phyloP scores from a whole-genome alignment of 768 basidiomycete species.

The Lactarius sp. region DNA sequence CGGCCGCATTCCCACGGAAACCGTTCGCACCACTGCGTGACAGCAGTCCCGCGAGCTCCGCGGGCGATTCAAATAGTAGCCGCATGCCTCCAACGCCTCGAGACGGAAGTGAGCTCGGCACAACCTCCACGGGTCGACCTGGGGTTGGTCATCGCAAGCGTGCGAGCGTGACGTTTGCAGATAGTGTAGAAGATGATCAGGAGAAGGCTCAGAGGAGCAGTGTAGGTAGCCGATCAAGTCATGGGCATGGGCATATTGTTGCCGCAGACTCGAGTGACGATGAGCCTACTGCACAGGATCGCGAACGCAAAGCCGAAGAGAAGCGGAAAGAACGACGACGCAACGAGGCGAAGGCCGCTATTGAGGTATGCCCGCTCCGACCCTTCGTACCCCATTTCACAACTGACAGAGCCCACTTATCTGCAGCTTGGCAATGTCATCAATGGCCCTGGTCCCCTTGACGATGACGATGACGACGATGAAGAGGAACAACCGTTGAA shows the following conservation, averaged over 20 bases:
- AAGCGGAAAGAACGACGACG: constrained; percentile 69
- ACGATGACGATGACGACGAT: constrained; percentile 33
- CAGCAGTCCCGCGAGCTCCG: constrained; percentile 78
- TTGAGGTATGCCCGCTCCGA: constrained; percentile 60
- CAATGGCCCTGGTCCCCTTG: constrained; percentile 66
- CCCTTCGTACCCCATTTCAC: not conserved
- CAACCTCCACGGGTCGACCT: constrained; percentile 25
- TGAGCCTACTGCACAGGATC: not conserved
- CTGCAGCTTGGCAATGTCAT: constrained; percentile 80
- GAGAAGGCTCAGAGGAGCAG: constrained; percentile 29
- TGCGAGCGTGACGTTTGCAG: constrained; percentile 67
- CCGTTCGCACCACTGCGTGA: constrained; percentile 54
- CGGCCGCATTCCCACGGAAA: constrained; percentile 32
- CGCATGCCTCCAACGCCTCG: constrained; percentile 69
- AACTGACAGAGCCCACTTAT: not conserved
- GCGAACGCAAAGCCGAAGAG: constrained; percentile 40
- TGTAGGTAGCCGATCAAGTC: constrained; percentile 14
- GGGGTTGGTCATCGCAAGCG: constrained; percentile 43
- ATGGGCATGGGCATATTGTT: not conserved
- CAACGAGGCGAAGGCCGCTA: constrained; percentile 79
- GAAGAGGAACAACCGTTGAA: constrained; percentile 29
- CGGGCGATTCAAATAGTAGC: constrained; percentile 79
- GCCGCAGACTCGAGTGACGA: constrained; percentile 13
- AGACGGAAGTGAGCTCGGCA: constrained; percentile 64
- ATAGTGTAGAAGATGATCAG: constrained; percentile 34